Evolutionary conservation across 2,329 filamentous ascomycete genomes (phyloP).

Genomic region (Emergomyces pasteurianus): DNA sequence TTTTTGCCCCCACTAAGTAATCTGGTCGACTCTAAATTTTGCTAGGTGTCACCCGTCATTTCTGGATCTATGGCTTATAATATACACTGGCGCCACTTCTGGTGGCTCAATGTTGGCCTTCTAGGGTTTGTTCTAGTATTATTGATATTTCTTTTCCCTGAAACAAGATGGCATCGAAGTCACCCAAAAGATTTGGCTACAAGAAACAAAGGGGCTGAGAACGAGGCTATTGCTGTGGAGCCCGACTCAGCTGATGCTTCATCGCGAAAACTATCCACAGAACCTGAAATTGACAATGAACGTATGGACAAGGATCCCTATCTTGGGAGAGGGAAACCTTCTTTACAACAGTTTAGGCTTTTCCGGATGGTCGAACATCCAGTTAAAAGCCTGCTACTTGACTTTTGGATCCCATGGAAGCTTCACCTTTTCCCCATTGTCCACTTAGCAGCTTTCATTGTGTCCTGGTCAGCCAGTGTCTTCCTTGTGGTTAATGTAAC

Average conservation of each 20-base stretch:
- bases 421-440: constrained; percentile 52
- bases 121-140: constrained; percentile 39
- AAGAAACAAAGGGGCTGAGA: not conserved
- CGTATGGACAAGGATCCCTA: constrained; percentile 38
- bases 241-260: not conserved
- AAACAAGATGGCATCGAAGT: constrained; percentile 47
- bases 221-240: not conserved
- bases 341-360: constrained; percentile 44
- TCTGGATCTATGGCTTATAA: constrained; percentile 49
- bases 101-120: constrained; percentile 52
- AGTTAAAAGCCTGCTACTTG: constrained; percentile 35
- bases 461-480: constrained; percentile 46
- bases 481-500: constrained; percentile 53
- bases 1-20: constrained; percentile 12
- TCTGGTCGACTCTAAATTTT: not conserved
- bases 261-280: constrained; percentile 7
- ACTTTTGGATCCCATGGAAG: constrained; percentile 52
- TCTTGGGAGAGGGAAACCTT: constrained; percentile 45
- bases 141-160: constrained; percentile 49
- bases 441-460: constrained; percentile 49
- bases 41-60: constrained; percentile 43
- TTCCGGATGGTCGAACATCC: constrained; percentile 38
- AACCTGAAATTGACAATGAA: constrained; percentile 10
- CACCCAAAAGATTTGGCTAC: constrained; percentile 18
- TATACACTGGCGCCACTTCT: constrained; percentile 50